Conservation (phyloP, 371 early-diverging fungal genomes). For the Actinomortierella wolfii region DNA sequence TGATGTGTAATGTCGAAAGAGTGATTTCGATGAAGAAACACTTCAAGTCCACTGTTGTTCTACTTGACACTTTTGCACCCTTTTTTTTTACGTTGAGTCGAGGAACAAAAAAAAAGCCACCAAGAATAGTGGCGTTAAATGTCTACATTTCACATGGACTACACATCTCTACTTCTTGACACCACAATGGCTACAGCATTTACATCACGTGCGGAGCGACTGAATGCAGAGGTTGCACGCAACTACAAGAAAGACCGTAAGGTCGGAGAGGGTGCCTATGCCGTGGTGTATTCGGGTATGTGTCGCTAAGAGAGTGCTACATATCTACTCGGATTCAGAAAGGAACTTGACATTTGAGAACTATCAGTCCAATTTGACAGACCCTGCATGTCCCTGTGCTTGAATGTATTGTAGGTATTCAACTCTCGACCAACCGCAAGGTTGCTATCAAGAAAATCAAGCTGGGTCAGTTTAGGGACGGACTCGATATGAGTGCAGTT, state of each 20-base stretch:
- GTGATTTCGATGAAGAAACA: too few relatives aligned
- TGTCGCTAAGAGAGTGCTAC: constrained; percentile 4
- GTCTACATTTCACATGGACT: too few relatives aligned
- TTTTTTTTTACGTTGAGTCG: too few relatives aligned
- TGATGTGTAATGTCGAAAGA: constrained; percentile 11
- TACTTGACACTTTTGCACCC: too few relatives aligned
- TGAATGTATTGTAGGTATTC: constrained; percentile 12
- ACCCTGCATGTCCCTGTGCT: not conserved
- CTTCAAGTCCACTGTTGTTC: too few relatives aligned
- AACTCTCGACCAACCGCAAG: constrained; percentile 55
- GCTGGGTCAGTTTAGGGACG: constrained; percentile 83
- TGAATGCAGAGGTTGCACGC: constrained; percentile 63
- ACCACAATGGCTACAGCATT: constrained; percentile 11
- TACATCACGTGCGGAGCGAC: constrained; percentile 52
- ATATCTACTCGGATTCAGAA: not conserved
- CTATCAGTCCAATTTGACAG: too few relatives aligned
- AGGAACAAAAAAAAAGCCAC: too few relatives aligned
- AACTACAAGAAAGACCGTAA: constrained; percentile 82
- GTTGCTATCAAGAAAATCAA: constrained; percentile 98
- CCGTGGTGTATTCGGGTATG: constrained; percentile 87
- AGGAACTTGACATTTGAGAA: not conserved
- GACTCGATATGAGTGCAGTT: constrained; percentile 94
- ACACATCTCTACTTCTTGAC: not conserved
- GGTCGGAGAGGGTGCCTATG: constrained; percentile 96
- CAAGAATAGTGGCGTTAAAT: too few relatives aligned